phyloP scores from a whole-genome alignment of 2,329 filamentous ascomycete species.

The Beauveria sp. region DNA sequence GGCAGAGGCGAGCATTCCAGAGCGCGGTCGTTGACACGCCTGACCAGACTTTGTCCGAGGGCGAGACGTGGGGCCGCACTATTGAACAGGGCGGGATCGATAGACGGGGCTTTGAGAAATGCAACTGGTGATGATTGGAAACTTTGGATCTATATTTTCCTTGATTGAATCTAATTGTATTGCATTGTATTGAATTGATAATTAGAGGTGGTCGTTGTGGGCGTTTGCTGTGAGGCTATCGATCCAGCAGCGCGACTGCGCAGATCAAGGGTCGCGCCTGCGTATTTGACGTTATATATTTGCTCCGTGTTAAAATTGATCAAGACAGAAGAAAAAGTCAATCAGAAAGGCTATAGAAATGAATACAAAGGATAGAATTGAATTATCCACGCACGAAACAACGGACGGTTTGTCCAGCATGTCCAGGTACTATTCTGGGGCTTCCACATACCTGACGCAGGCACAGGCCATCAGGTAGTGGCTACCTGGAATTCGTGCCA shows the following conservation, averaged over 20 bases:
- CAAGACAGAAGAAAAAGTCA: background rate
- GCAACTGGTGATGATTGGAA: background rate
- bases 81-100: constrained; percentile 9
- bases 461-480: background rate
- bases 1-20: constrained; percentile 20
- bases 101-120: background rate
- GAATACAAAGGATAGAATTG: background rate
- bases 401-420: background rate
- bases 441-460: background rate
- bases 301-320: background rate
- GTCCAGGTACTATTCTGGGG: background rate
- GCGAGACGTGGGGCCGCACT: constrained; percentile 18
- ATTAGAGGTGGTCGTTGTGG: background rate
- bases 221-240: background rate
- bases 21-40: constrained; percentile 13
- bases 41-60: constrained; percentile 11
- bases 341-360: background rate
- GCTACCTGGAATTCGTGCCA: background rate
- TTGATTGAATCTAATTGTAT: background rate
- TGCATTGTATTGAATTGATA: background rate
- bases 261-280: background rate
- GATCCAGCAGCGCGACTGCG: background rate
- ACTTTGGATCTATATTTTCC: background rate
- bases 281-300: background rate
- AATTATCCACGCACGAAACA: background rate